Percentiles rank a stretch among this genome's conserved stretches.
Evolutionary conservation across 2,329 filamentous ascomycete species (phyloP).

Genomic region (Sphaerulina vaccinii): DNA sequence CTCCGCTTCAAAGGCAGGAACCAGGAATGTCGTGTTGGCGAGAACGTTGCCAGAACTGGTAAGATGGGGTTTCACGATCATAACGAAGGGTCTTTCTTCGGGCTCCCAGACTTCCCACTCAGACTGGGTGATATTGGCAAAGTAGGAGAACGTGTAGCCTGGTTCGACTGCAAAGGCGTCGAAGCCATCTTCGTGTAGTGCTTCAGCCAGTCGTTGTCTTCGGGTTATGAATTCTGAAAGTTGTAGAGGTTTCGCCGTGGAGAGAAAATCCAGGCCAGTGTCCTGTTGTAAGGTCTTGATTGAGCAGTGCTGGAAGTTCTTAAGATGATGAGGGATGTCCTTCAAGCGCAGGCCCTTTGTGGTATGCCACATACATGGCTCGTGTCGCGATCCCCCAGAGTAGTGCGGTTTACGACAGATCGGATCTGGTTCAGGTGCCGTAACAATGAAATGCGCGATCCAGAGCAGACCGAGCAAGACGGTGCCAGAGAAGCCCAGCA

Average conservation of each 20-base stretch:
- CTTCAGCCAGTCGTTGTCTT: slow-evolving; percentile 56
- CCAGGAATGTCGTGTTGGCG: slow-evolving; percentile 59
- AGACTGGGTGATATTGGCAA: slow-evolving; percentile 59
- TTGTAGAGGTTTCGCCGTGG: slow-evolving; percentile 49
- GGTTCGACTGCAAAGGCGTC: slow-evolving; percentile 64
- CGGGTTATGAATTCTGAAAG: slow-evolving; percentile 55
- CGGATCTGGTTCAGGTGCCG: too few relatives aligned
- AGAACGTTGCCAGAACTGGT: slow-evolving; percentile 40
- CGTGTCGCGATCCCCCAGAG: too few relatives aligned
- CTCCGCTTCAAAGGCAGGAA: slow-evolving; percentile 61
- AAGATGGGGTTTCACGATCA: slow-evolving; percentile 54
- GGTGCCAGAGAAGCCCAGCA: too few relatives aligned
- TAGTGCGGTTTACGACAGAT: too few relatives aligned
- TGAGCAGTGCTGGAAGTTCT: slow-evolving; percentile 50
- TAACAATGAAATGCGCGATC: too few relatives aligned
- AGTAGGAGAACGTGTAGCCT: slow-evolving; percentile 65
- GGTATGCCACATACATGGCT: not conserved
- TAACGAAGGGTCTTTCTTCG: slow-evolving; percentile 54
- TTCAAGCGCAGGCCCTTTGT: slow-evolving; percentile 14
- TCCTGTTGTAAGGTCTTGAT: slow-evolving; percentile 52
- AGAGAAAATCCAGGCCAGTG: slow-evolving; percentile 49
- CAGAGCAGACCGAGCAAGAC: too few relatives aligned
- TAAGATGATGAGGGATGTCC: slow-evolving; percentile 13
- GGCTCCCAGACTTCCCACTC: slow-evolving; percentile 64
- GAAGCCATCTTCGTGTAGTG: slow-evolving; percentile 51